Conservation (phyloP, 495 filamentous ascomycete genomes). For the Talaromyces adpressus region DNA sequence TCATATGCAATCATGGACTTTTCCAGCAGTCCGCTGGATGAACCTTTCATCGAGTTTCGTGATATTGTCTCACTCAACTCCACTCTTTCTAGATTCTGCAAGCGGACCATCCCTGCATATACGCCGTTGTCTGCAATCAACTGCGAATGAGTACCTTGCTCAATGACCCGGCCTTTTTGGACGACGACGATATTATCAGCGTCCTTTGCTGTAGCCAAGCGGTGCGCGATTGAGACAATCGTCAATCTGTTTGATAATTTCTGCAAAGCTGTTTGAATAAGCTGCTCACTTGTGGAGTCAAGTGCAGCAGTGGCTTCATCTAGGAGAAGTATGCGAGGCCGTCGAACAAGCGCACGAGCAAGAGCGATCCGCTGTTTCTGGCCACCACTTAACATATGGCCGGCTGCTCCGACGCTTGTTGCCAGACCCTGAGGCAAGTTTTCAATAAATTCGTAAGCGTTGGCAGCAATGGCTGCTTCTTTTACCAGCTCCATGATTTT, state of each 20-base stretch:
- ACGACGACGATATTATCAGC: conserved; percentile 45
- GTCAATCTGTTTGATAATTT: conserved; percentile 21
- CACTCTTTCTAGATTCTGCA: conserved; percentile 14
- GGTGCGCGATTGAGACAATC: conserved; percentile 36
- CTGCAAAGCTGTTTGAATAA: conserved; percentile 32
- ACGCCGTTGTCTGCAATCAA: conserved; percentile 27
- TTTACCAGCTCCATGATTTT: conserved; percentile 11
- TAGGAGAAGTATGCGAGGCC: conserved; percentile 68
- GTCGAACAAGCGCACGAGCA: conserved; percentile 65
- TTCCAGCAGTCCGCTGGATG: not conserved
- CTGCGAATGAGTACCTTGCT: conserved; percentile 37
- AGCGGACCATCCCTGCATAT: conserved; percentile 30
- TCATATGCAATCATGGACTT: not conserved
- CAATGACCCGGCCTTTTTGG: conserved; percentile 31
- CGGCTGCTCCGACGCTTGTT: conserved; percentile 18
- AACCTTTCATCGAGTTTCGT: not conserved
- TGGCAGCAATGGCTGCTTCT: conserved; percentile 8
- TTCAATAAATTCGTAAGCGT: conserved; percentile 21
- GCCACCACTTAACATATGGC: conserved; percentile 22
- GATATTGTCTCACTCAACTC: not conserved
- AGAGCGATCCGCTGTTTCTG: conserved; percentile 53
- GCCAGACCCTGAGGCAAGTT: conserved; percentile 15
- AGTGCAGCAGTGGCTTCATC: conserved; percentile 38
- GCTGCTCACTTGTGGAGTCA: conserved; percentile 29
- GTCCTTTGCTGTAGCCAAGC: conserved; percentile 41